These are phyloP conservation scores for Immersiporthe knoxdaviesiana DNA, from an alignment of 2,329 filamentous ascomycete species.

Conservation along the genomic window DNA sequence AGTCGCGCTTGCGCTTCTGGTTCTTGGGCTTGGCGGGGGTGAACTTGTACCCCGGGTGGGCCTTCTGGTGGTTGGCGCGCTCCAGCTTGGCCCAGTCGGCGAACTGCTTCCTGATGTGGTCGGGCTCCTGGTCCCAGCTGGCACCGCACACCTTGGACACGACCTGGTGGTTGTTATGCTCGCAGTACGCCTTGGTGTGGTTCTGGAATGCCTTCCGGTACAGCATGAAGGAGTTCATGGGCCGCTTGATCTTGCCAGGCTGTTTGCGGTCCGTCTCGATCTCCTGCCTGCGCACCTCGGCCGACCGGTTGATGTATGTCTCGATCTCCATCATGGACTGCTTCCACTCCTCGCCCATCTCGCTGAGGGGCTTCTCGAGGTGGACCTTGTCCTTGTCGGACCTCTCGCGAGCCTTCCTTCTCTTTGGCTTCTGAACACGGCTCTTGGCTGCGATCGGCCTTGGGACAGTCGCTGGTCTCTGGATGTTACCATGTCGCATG, in stretches of 20 bases:
- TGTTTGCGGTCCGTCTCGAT: constrained; percentile 66
- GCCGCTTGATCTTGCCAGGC: constrained; percentile 79
- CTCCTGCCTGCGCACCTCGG: constrained; percentile 68
- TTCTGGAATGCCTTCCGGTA: constrained; percentile 94
- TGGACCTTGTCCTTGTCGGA: constrained; percentile 44
- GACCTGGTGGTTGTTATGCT: constrained; percentile 90
- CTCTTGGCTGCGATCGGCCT: constrained; percentile 37
- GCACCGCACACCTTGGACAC: constrained; percentile 85
- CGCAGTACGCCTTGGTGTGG: constrained; percentile 77
- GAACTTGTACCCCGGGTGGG: constrained; percentile 94
- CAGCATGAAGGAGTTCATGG: constrained; percentile 98
- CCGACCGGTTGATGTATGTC: constrained; percentile 73
- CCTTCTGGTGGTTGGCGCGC: constrained; percentile 79
- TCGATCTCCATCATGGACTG: constrained; percentile 75
- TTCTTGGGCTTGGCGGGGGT: constrained; percentile 73
- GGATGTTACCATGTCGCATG: constrained; percentile 41
- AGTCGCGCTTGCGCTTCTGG: constrained; percentile 38
- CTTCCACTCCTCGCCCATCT: constrained; percentile 63
- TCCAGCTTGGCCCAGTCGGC: constrained; percentile 79
- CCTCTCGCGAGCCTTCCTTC: constrained; percentile 44
- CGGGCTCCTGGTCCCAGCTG: constrained; percentile 82
- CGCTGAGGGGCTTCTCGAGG: constrained; percentile 71
- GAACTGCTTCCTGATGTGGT: constrained; percentile 74
- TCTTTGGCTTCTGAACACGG: constrained; percentile 42
- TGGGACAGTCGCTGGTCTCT: constrained; percentile 25